These are phyloP conservation scores for Oidiodendron maius DNA, from an alignment of 495 filamentous ascomycete genomes.

Conservation along the genomic window DNA sequence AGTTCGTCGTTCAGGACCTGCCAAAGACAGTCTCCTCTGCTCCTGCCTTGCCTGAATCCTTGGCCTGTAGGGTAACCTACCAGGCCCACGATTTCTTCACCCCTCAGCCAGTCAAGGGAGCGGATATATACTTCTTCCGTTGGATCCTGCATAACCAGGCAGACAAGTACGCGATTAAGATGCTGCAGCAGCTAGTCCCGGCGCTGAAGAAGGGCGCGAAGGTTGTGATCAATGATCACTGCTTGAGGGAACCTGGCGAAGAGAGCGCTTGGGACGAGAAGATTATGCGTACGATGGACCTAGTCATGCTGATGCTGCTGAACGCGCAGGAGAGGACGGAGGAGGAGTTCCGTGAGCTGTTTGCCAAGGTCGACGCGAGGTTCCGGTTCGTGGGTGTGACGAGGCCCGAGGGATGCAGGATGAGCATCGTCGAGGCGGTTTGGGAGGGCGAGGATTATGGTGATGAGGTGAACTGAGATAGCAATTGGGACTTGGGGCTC, in stretches of 20 bases:
- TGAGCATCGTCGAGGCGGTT: constrained; percentile 46
- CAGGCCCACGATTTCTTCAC: constrained; percentile 49
- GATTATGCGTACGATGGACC: constrained; percentile 47
- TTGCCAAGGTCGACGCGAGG: constrained; percentile 37
- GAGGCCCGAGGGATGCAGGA: constrained; percentile 33
- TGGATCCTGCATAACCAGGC: constrained; percentile 57
- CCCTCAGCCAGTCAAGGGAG: constrained; percentile 44
- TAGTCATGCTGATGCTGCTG: constrained; percentile 47
- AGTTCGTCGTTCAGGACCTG: constrained; percentile 55
- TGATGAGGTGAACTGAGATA: no score
- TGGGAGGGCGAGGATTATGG: constrained; percentile 31
- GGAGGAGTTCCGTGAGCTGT: constrained; percentile 41
- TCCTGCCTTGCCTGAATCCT: constrained; percentile 31
- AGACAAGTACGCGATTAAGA: constrained; percentile 48
- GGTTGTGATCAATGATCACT: constrained; percentile 47
- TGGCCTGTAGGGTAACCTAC: constrained; percentile 37
- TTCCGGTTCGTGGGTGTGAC: constrained; percentile 30
- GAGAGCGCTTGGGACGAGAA: constrained; percentile 42
- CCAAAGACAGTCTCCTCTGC: constrained; percentile 38
- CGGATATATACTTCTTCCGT: constrained; percentile 51
- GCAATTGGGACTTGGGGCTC: no score
- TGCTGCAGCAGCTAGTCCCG: constrained; percentile 46
- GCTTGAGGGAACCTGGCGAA: constrained; percentile 35
- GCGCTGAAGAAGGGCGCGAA: constrained; percentile 48
- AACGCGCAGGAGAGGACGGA: constrained; percentile 50